A percentile compares a stretch with the other conserved stretches of the same genome.
Evolutionary conservation across 345 rosid species (phyloP).

Genomic region (Leavenworthia alabamica): DNA sequence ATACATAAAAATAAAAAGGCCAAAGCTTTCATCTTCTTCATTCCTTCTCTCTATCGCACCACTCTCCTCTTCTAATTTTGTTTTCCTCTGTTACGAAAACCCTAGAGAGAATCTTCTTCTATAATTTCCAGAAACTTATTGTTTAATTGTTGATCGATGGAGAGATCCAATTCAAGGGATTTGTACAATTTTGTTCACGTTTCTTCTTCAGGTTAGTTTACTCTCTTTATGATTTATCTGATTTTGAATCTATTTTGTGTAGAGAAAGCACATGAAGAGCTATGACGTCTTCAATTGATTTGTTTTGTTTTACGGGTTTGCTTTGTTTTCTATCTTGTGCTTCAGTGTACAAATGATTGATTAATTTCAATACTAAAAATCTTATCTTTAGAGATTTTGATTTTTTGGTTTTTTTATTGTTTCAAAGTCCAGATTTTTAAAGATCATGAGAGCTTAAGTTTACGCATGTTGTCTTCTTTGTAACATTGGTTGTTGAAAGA

Average conservation of each 20-base stretch:
- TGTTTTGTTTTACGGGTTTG: neutral
- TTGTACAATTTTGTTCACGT: conserved; percentile 25
- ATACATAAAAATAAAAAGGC: no score
- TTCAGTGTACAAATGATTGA: neutral
- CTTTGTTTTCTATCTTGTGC: neutral
- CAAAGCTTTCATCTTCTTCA: conserved; percentile 24
- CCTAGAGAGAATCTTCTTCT: conserved; percentile 7
- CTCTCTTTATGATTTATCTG: conserved; percentile 7
- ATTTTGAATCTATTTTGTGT: conserved; percentile 17
- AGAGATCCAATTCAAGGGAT: conserved; percentile 35
- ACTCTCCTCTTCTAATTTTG: conserved; percentile 12
- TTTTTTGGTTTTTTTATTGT: neutral
- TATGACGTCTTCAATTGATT: neutral
- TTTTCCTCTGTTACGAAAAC: conserved; percentile 5
- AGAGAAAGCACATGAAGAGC: neutral
- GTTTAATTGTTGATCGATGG: conserved; percentile 24
- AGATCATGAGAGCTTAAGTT: neutral
- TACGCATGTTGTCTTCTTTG: neutral
- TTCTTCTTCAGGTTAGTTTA: conserved; percentile 25
- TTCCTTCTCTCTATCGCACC: neutral
- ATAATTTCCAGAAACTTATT: neutral
- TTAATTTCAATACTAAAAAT: neutral
- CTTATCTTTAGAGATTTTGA: neutral
- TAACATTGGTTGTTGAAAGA: neutral
- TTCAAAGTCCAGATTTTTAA: neutral